Evolutionary conservation across 768 basidiomycete species (phyloP).

Genomic region (Lanmaoa pseudosensibilis): DNA sequence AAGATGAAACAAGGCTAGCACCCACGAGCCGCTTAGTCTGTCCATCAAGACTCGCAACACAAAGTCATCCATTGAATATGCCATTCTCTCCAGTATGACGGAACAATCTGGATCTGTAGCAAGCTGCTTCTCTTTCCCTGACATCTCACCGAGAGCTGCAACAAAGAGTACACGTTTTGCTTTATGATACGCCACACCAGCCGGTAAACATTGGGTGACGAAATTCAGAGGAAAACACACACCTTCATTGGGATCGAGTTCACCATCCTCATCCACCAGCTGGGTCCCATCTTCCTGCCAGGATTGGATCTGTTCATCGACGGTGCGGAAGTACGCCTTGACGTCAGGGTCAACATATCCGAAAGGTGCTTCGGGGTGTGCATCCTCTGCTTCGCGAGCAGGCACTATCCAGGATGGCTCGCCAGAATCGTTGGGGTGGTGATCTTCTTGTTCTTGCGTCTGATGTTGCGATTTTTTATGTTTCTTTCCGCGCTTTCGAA

Average conservation of each 20-base stretch:
- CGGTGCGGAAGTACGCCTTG: constrained; percentile 89
- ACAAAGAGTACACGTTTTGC: constrained; percentile 77
- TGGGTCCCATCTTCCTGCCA: constrained; percentile 64
- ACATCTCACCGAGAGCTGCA: constrained; percentile 83
- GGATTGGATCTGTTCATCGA: constrained; percentile 82
- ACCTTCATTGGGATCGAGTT: constrained; percentile 74
- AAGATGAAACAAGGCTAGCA: constrained; percentile 20
- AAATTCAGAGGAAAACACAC: constrained; percentile 18
- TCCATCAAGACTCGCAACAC: constrained; percentile 90
- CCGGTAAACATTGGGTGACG: neutral
- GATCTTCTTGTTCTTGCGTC: constrained; percentile 3
- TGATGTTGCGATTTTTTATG: constrained; percentile 51
- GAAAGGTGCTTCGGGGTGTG: constrained; percentile 75
- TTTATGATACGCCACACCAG: constrained; percentile 27
- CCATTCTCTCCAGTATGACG: constrained; percentile 83
- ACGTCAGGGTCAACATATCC: constrained; percentile 87
- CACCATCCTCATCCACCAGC: constrained; percentile 45
- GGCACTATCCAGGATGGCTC: constrained; percentile 75
- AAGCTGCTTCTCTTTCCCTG: constrained; percentile 83
- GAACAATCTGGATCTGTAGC: constrained; percentile 95
- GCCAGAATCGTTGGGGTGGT: constrained; percentile 19
- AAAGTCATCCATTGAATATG: constrained; percentile 95
- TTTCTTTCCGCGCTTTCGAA: constrained; percentile 76
- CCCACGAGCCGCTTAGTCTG: constrained; percentile 85
- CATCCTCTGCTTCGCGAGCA: constrained; percentile 38